Percentiles rank a stretch among this genome's conserved stretches.
Evolutionary conservation across 164 flowering plant species (phyloP).

Genomic region (Vitis riparia): DNA sequence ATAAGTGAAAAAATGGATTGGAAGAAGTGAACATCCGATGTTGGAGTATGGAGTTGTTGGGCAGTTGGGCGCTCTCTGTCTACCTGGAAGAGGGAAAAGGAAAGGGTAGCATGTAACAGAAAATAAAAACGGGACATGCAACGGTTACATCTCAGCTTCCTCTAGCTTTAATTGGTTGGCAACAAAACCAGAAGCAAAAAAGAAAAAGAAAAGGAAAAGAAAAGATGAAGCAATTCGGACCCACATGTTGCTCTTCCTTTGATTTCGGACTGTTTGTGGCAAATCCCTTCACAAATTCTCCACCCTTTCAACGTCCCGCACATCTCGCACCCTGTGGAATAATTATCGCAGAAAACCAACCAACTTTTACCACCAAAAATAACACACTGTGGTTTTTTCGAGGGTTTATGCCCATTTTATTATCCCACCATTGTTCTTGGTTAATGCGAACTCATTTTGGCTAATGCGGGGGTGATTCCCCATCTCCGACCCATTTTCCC

Average conservation of each 20-base stretch:
- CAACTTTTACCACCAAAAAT: not conserved
- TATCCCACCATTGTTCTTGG: not conserved
- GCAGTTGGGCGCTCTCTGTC: slow-evolving; percentile 13
- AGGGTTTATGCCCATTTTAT: slow-evolving; percentile 12
- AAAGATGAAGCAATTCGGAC: slow-evolving; percentile 26
- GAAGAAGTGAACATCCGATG: no score
- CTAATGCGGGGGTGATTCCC: slow-evolving; percentile 13
- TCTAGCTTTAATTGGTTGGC: slow-evolving; percentile 3
- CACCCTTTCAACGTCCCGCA: slow-evolving; percentile 21
- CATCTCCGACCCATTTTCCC: slow-evolving; percentile 20
- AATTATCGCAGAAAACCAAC: not conserved
- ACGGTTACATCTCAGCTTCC: slow-evolving; percentile 35
- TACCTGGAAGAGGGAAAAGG: no score
- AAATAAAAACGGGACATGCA: slow-evolving; percentile 10
- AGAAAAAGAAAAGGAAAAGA: not conserved
- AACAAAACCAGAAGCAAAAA: slow-evolving; percentile 3
- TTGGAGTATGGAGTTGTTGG: slow-evolving; percentile 4
- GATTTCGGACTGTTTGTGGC: slow-evolving; percentile 21
- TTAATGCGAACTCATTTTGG: not conserved
- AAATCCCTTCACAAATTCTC: slow-evolving; percentile 3
- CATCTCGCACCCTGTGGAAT: slow-evolving; percentile 28
- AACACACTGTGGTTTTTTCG: not conserved
- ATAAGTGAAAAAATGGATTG: no score
- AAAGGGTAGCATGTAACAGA: slow-evolving; percentile 1
- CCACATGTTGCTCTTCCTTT: slow-evolving; percentile 31